Evolutionary conservation across 306 rosid species (phyloP), one percentile per base, ranked within the genome.

Genomic region (Corylus americana): DNA sequence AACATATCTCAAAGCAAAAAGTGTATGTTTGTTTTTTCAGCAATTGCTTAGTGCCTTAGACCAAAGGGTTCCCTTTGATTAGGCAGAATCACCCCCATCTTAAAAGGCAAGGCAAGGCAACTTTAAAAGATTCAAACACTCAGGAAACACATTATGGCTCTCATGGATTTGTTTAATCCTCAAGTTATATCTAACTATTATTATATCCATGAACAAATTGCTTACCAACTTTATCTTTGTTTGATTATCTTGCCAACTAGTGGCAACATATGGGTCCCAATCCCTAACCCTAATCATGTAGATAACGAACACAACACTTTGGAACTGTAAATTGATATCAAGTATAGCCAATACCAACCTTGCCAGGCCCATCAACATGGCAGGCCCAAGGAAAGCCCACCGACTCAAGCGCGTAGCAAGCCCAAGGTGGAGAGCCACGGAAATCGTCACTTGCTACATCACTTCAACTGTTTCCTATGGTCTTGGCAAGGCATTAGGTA

Each of bases 81-180:
- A 47, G 50, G 50, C 11, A 47, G 50, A 47, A 47, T 47, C 50
- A 8, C 2, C 76, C 79, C 74, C 79, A 71, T 80, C 88, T 79
- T 87, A 69, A 75, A 63, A 83, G 69, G 77, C 79, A 85, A 83
- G 69, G 77, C 79, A 85, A 83, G 81, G 55, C 71, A 83, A 74
- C 49, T 73, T 77, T 45, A 70, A 58, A 70, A 55, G 51, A 76
- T 71, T 50, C 18, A 70, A 70, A 44, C 77, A 58, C 70, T 29
- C 55, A 62, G 55, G 84, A 71, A 71, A 49, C 29, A 54, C 48
- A 74, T 50, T 62, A 81, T 82, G 80, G 59, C 74, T 35, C 78
- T 44, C 78, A 62, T 83, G 70, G 70, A 35, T 80, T 83, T 70
- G 72, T 81, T 64, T 61, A 50, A 76, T 73, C 81, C 61, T 53